phyloP scores from a whole-genome alignment of 257 asterid species.

The Verbascum thapsus region DNA sequence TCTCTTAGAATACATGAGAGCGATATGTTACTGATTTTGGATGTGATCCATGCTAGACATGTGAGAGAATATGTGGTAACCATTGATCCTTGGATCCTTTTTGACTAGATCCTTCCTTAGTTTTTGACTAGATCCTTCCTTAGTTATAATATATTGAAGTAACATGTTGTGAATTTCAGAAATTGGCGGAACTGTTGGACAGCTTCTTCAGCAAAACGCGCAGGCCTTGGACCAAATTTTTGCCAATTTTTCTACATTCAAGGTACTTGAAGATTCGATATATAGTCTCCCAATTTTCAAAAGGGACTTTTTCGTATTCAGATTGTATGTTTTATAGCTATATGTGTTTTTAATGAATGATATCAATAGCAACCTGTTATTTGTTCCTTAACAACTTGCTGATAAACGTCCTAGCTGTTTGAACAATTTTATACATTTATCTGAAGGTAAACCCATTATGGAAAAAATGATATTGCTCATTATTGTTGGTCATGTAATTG shows the following conservation, averaged over 20 bases:
- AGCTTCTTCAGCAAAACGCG: conserved; percentile 76
- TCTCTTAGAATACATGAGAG: not conserved
- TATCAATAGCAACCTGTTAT: not conserved
- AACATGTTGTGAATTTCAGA: conserved; percentile 47
- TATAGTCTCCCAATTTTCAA: not conserved
- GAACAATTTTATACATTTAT: not conserved
- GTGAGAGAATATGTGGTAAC: conserved; percentile 11
- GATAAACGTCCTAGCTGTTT: conserved; percentile 21
- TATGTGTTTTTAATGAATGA: conserved; percentile 6
- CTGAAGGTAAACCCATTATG: not conserved
- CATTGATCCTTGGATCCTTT: conserved; percentile 10
- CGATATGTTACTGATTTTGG: conserved; percentile 8
- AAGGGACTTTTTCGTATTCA: conserved; percentile 3
- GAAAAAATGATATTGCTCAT: not conserved
- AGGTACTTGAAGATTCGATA: conserved; percentile 48
- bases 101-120: not conserved
- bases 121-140: conserved; percentile 1
- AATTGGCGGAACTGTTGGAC: conserved; percentile 77
- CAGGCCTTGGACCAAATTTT: conserved; percentile 78
- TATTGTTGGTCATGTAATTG: conserved; percentile 11
- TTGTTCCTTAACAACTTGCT: conserved; percentile 24
- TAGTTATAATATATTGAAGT: not conserved
- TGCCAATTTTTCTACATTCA: conserved; percentile 61
- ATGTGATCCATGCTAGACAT: conserved; percentile 9
- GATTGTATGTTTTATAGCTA: not conserved